phyloP scores from a whole-genome alignment of 345 rosid species.

The Lepidium africanum region DNA sequence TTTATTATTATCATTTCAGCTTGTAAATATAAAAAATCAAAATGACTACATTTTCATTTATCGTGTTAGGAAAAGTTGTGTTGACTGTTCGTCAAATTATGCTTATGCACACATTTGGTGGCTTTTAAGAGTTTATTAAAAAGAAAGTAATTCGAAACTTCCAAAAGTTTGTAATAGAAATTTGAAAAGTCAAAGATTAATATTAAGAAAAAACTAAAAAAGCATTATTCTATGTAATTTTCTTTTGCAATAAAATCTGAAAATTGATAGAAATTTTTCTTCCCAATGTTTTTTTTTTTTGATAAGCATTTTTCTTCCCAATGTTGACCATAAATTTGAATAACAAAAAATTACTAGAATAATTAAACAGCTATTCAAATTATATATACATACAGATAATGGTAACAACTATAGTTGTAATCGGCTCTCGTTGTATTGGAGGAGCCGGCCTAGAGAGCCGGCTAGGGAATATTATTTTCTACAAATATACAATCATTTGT shows the following conservation, averaged over 20 bases:
- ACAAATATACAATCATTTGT: neutral
- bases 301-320: neutral
- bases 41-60: too few relatives aligned
- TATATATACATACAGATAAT: neutral
- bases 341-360: neutral
- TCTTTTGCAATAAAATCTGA: neutral
- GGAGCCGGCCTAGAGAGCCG: conserved; percentile 18
- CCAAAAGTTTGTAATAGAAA: too few relatives aligned
- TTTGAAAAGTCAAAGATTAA: too few relatives aligned
- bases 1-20: too few relatives aligned
- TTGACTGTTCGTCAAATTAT: too few relatives aligned
- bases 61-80: too few relatives aligned
- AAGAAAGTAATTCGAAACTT: too few relatives aligned
- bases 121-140: too few relatives aligned
- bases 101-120: too few relatives aligned
- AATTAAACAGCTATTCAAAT: neutral
- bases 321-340: neutral
- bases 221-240: too few relatives aligned
- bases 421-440: neutral
- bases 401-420: conserved; percentile 11
- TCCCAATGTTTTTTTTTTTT: conserved; percentile 2
- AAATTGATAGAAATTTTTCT: neutral
- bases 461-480: neutral
- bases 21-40: too few relatives aligned
- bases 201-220: too few relatives aligned